Base-by-base conservation (phyloP, 352 stramenopile genomes). In the Elongisporangium anandrum region DNA sequence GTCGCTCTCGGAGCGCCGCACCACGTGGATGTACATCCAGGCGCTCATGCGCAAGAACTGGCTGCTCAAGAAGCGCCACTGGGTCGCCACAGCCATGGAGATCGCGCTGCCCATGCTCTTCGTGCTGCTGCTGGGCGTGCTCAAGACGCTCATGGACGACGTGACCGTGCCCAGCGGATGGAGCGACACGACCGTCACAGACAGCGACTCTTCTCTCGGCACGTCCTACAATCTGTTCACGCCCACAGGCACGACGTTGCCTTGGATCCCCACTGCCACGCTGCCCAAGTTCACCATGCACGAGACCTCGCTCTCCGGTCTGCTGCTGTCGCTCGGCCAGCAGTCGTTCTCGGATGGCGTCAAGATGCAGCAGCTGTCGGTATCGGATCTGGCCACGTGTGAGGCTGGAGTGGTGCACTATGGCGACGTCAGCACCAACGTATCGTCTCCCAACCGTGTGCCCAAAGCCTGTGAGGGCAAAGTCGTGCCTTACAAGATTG, bases 41-140 rank as follows among this genome's bases (percentile, higher is more conserved):
- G 73, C 75, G 53, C 60, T 88, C 50, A 60, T 86, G 29, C 82
- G 79, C 73, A 91, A 91, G 63, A 89, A 91, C 58, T 82, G 69
- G 65, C 65, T 73, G 47, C 71, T 89, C 15, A 91, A 91, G 69
- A 63, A 67, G 10, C 77, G 79, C 41, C 79, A 89, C 23, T 66
- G 65, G 2, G 56, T 89, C 9, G 78, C 68, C 21, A 86, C 75
- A 9, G 63, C 77, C 12, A 61, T 85, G 56, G 79, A 91, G 19
- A 49, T 91, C 2, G 61, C 61, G 12, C 61, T 91, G 12, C 81
- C 81, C 1, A 76, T 60, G 53, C 41, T 85, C 49, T 87, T 91
- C 64, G 82, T 91, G 29, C 29, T 88, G 24, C 47, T 88, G 8
- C 54, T 88, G 62, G 70, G 77, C 10, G n/a, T 73, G n/a, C 63